A percentile compares a stretch with the other conserved stretches of the same genome.
Evolutionary conservation across 129 eudicot species (phyloP).

Genomic region (Dittrichia graveolens): DNA sequence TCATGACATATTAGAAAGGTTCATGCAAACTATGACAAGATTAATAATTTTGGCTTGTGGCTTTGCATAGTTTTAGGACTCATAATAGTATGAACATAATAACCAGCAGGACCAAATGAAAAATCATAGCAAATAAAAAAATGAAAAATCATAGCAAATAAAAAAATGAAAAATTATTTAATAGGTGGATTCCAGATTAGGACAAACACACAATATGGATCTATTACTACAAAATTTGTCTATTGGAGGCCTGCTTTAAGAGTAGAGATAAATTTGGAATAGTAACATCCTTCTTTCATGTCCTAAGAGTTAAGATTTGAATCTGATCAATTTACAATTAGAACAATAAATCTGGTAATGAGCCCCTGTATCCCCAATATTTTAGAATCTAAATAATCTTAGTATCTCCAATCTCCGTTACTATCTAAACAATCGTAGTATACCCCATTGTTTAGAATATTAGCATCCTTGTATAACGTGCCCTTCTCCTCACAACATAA

Average conservation of each 20-base stretch:
- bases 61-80: conserved; percentile 3
- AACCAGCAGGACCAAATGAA: not conserved
- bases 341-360: no score
- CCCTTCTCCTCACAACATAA: no score
- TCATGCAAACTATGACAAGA: not conserved
- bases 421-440: no score
- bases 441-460: no score
- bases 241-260: not conserved
- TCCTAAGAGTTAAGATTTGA: no score
- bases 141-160: not conserved
- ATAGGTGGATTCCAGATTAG: not conserved
- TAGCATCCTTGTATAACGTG: no score
- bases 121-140: not conserved
- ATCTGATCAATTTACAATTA: no score
- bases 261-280: not conserved
- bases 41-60: not conserved
- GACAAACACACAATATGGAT: not conserved
- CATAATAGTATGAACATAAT: not conserved
- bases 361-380: no score
- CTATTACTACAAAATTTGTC: not conserved
- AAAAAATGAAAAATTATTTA: not conserved
- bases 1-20: not conserved
- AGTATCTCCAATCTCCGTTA: no score
- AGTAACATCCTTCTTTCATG: no score
- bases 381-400: no score